These are phyloP conservation scores for Flaveria floridana DNA, from an alignment of 140 eudicot species.

Conservation along the genomic window DNA sequence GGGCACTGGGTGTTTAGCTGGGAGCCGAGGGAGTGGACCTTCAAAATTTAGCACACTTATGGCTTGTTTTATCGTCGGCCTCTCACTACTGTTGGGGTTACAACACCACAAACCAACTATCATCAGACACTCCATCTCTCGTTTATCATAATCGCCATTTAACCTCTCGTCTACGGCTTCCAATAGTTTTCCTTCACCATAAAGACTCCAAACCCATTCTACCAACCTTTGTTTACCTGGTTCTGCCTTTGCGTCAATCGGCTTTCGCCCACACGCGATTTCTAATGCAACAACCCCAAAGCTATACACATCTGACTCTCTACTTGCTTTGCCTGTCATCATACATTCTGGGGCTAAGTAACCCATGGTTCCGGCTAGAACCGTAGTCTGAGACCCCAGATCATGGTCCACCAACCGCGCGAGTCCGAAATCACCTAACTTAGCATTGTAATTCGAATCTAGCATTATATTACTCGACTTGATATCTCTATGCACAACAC, in stretches of 20 bases:
- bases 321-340: slow-evolving; percentile 51
- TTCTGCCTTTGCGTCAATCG: slow-evolving; percentile 37
- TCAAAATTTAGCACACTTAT: slow-evolving; percentile 45
- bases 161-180: slow-evolving; percentile 36
- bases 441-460: slow-evolving; percentile 47
- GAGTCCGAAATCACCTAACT: slow-evolving; percentile 54
- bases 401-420: slow-evolving; percentile 57
- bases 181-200: slow-evolving; percentile 42
- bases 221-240: slow-evolving; percentile 40
- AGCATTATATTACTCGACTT: slow-evolving; percentile 54
- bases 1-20: slow-evolving; percentile 43
- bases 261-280: slow-evolving; percentile 47
- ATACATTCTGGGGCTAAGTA: slow-evolving; percentile 53
- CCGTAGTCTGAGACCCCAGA: slow-evolving; percentile 49
- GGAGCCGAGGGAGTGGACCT: slow-evolving; percentile 42
- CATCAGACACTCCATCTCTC: slow-evolving; percentile 45
- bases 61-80: slow-evolving; percentile 49
- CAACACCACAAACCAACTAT: slow-evolving; percentile 57
- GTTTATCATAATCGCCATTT: slow-evolving; percentile 20
- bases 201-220: slow-evolving; percentile 54
- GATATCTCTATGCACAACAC: slow-evolving; percentile 55
- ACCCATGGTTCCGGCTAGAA: slow-evolving; percentile 56
- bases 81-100: slow-evolving; percentile 37
- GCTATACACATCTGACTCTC: slow-evolving; percentile 52
- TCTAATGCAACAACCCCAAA: slow-evolving; percentile 53